Percentiles rank a stretch among this genome's conserved stretches.
Evolutionary conservation across 2,329 filamentous ascomycete genomes (phyloP).

Genomic region (Aureobasidium lini): DNA sequence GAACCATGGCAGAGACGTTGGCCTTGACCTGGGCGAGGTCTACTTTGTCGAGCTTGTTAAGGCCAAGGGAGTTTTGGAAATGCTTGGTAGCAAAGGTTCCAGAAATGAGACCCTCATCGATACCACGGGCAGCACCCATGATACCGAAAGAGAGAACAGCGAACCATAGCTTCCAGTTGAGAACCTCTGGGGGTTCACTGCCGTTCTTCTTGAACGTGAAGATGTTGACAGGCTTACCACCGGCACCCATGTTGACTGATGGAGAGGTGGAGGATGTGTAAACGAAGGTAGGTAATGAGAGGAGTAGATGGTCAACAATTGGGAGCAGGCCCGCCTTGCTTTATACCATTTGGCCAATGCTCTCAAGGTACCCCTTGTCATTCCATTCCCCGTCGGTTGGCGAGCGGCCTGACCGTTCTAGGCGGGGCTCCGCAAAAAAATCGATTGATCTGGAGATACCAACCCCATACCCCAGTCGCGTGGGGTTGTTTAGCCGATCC

Average conservation of each 20-base stretch:
- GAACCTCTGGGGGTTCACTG: slow-evolving; percentile 58
- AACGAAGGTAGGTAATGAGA: background rate
- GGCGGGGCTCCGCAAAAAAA: background rate
- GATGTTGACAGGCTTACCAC: slow-evolving; percentile 21
- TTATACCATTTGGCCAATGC: slow-evolving; percentile 3
- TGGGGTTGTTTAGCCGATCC: background rate
- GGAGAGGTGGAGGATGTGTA: background rate
- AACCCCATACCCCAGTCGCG: slow-evolving; percentile 1
- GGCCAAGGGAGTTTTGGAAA: slow-evolving; percentile 53
- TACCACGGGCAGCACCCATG: slow-evolving; percentile 64
- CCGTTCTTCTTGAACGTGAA: slow-evolving; percentile 42
- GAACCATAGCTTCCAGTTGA: slow-evolving; percentile 73
- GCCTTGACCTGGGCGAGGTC: slow-evolving; percentile 57
- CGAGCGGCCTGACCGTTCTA: slow-evolving; percentile 4
- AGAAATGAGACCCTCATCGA: slow-evolving; percentile 67
- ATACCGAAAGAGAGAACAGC: slow-evolving; percentile 51
- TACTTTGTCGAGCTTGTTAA: slow-evolving; percentile 43
- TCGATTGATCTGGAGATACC: slow-evolving; percentile 5
- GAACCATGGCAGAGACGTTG: slow-evolving; percentile 73
- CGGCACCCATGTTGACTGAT: slow-evolving; percentile 15
- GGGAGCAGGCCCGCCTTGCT: slow-evolving; percentile 7
- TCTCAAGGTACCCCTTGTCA: background rate
- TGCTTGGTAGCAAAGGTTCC: slow-evolving; percentile 48
- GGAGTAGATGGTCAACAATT: background rate
- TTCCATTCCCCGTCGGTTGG: background rate